A percentile compares a stretch with the other conserved stretches of the same genome.
Evolutionary conservation across 2,329 filamentous ascomycete species (phyloP).

Genomic region (Dendryphion nanum): DNA sequence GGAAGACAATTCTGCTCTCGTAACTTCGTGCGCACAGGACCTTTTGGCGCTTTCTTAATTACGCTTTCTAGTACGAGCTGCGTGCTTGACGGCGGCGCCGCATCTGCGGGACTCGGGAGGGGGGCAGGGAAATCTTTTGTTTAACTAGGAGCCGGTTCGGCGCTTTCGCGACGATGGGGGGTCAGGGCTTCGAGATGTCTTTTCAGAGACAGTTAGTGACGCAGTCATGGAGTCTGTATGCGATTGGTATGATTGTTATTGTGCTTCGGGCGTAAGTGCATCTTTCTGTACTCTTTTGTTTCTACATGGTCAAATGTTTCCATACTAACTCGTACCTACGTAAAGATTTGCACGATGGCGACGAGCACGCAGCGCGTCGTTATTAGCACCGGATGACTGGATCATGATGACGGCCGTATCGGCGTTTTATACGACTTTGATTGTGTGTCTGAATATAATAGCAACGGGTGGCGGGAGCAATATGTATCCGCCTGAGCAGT

Average conservation of each 20-base stretch:
- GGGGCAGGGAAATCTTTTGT: too few relatives aligned
- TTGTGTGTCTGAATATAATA: conserved; percentile 44
- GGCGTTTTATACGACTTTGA: conserved; percentile 41
- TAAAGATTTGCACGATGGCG: conserved; percentile 25
- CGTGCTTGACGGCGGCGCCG: too few relatives aligned
- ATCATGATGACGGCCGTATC: conserved; percentile 27
- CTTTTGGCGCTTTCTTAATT: too few relatives aligned
- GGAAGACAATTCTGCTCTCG: too few relatives aligned
- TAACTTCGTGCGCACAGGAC: too few relatives aligned
- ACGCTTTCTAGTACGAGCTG: too few relatives aligned
- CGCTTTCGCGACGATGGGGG: too few relatives aligned
- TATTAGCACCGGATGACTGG: conserved; percentile 28
- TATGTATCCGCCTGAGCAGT: conserved; percentile 39
- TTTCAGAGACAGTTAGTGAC: conserved; percentile 18
- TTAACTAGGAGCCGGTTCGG: too few relatives aligned
- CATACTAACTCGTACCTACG: conserved; percentile 1
- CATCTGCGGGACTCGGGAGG: too few relatives aligned
- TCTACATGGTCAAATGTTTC: background rate
- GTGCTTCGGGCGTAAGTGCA: conserved; percentile 23
- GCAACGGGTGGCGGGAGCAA: conserved; percentile 44
- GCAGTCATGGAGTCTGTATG: conserved; percentile 30
- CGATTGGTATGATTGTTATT: conserved; percentile 28
- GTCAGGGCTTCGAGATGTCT: conserved; percentile 13
- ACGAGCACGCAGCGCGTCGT: conserved; percentile 17
- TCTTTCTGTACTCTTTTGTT: too few relatives aligned